Evolutionary conservation across 768 basidiomycete species (phyloP).

Genomic region (Suillus subalutaceus): DNA sequence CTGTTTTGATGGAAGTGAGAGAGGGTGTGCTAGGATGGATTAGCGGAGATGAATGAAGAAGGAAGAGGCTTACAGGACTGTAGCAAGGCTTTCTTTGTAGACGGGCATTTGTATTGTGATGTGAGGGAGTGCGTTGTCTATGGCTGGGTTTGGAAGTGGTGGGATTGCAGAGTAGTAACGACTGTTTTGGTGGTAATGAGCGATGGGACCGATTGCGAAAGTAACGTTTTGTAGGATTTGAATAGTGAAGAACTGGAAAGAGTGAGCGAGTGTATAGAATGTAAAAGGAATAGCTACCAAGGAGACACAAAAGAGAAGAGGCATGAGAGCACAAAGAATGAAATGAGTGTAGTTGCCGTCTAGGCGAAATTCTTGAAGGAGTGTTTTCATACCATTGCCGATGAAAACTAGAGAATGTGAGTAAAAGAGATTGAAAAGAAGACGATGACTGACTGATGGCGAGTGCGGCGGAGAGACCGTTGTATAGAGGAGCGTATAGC

Average conservation of each 20-base stretch:
- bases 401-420: slow-evolving; percentile 54
- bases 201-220: slow-evolving; percentile 53
- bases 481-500: slow-evolving; percentile 31
- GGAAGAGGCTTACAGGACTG: slow-evolving; percentile 45
- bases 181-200: slow-evolving; percentile 53
- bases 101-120: slow-evolving; percentile 61
- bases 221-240: slow-evolving; percentile 42
- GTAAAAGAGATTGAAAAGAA: slow-evolving; percentile 9
- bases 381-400: slow-evolving; percentile 61
- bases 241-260: slow-evolving; percentile 41
- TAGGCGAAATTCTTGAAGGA: slow-evolving; percentile 56
- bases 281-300: slow-evolving; percentile 33
- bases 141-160: slow-evolving; percentile 44
- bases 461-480: slow-evolving; percentile 31
- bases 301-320: slow-evolving; percentile 49
- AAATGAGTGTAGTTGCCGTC: slow-evolving; percentile 48
- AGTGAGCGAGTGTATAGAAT: slow-evolving; percentile 4
- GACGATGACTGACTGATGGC: slow-evolving; percentile 17
- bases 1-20: slow-evolving; percentile 57
- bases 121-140: slow-evolving; percentile 50
- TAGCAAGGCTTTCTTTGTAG: slow-evolving; percentile 57
- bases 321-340: slow-evolving; percentile 42
- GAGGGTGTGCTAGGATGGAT: slow-evolving; percentile 40
- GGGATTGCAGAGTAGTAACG: slow-evolving; percentile 54
- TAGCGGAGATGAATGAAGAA: slow-evolving; percentile 1